Evolutionary conservation across 345 rosid species (phyloP).

Genomic region (Raphanus raphanistrum): DNA sequence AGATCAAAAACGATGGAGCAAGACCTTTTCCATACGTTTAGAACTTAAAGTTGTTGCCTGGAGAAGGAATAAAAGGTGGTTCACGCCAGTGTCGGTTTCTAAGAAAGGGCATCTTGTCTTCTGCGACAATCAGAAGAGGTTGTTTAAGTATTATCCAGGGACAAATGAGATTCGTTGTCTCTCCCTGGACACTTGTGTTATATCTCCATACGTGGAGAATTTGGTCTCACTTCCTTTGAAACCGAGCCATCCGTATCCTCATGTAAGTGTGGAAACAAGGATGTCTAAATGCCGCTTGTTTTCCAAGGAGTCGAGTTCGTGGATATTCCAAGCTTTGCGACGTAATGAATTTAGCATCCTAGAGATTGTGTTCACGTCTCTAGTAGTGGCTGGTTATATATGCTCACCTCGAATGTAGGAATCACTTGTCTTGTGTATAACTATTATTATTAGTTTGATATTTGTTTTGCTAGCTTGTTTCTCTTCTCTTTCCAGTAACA

Average conservation of each 20-base stretch:
- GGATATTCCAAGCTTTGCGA: not conserved
- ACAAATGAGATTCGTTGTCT: not conserved
- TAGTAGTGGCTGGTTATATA: constrained; percentile 13
- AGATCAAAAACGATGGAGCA: not conserved
- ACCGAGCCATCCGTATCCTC: not conserved
- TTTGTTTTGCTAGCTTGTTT: not conserved
- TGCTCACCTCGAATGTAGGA: constrained; percentile 3
- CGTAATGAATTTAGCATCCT: not conserved
- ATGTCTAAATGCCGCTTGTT: not conserved
- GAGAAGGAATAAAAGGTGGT: not conserved
- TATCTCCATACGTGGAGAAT: not conserved
- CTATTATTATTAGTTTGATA: too few relatives aligned
- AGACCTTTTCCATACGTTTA: not conserved
- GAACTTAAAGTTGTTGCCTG: not conserved
- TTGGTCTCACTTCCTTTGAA: not conserved
- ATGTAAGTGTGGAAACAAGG: not conserved
- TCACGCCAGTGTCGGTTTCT: not conserved
- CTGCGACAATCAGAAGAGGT: not conserved
- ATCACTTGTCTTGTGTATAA: not conserved
- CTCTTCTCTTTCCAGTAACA: not conserved
- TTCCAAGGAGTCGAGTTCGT: not conserved
- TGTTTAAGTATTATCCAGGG: not conserved
- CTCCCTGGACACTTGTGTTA: not conserved
- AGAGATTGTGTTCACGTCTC: not conserved
- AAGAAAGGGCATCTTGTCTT: not conserved